Evolutionary conservation across 768 basidiomycete species (phyloP), one percentile per base, ranked within the genome.

Genomic region (Lepiota brunneoincarnata): DNA sequence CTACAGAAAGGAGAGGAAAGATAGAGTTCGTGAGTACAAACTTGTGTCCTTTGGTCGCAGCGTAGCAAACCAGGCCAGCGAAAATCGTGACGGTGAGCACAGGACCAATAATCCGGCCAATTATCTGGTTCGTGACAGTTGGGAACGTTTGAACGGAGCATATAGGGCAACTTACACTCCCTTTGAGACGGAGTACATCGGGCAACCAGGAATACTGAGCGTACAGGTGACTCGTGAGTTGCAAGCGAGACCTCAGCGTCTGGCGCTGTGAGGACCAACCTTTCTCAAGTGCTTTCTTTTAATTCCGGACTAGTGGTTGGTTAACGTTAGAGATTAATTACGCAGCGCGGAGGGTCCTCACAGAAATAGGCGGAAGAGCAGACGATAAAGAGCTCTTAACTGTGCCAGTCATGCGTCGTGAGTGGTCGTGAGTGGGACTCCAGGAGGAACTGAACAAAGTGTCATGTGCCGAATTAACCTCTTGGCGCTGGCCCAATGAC

Each of bases 1-100:
- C 94, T 11, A 97, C 91, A 10, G 91, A 91, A 28, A 96, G 78
- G 48, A 97, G 70, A 1, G 94, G 94, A 2, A 94, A 83, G 52
- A 96, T 87, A 21, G 90, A 86, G 68, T 92, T 95, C 17, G 90
- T 83, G 61, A 92, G 73, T 21, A 78, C 75, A 41, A 94, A 67
- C 24, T 74, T 68, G 51, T 82, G 77, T 0, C 87, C 91, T 56
- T 69, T 73, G 18, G 74, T 69, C 67, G 77, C 78, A 36, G 78
- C 76, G 69, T 84, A 89, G 23, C 80, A 82, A 23, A 89, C 77
- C 2, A 75, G 59, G 28, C 69, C 72, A 4, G 93, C 80, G 61
- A 90, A 93, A 4, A 91, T 49, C 0, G 92, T 93, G 26, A 95
- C 86, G 0, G 90, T 92, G 20, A 90, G 66, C 28, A 97, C 90